These are phyloP conservation scores for Hyphodiscus sp. DNA, from an alignment of 2,329 filamentous ascomycete genomes.

Conservation along the genomic window DNA sequence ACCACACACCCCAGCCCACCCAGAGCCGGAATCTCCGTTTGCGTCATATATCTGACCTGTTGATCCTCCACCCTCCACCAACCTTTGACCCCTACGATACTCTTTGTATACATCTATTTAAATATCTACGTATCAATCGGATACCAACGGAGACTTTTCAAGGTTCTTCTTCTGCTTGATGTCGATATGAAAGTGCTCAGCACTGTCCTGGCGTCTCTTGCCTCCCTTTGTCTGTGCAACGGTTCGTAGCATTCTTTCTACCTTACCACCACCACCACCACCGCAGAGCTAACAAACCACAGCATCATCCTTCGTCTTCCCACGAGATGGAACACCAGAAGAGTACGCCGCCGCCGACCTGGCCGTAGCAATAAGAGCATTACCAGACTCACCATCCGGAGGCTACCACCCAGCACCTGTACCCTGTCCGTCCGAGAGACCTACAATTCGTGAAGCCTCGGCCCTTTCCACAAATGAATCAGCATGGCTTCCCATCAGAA, in stretches of 20 bases:
- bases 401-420: constrained; percentile 66
- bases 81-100: too few species aligned
- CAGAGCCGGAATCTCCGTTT: too few species aligned
- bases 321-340: constrained; percentile 21
- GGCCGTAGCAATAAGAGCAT: constrained; percentile 20
- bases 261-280: neutral
- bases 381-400: constrained; percentile 39
- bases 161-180: neutral
- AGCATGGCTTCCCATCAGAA: constrained; percentile 65
- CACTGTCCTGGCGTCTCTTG: neutral
- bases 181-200: neutral
- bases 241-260: neutral
- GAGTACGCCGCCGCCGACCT: constrained; percentile 17
- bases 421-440: constrained; percentile 62
- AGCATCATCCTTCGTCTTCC: constrained; percentile 8
- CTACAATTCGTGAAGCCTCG: constrained; percentile 58
- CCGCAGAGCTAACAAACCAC: neutral
- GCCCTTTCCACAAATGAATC: constrained; percentile 62
- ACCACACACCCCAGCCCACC: too few species aligned
- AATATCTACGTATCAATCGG: too few species aligned
- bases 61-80: too few species aligned
- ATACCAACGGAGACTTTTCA: too few species aligned
- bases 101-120: too few species aligned
- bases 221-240: neutral
- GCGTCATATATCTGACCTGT: too few species aligned